Percentiles rank a stretch among this genome's conserved stretches.
Conservation (phyloP, 352 stramenopile genomes). For the Globisporangium echinulatum region DNA sequence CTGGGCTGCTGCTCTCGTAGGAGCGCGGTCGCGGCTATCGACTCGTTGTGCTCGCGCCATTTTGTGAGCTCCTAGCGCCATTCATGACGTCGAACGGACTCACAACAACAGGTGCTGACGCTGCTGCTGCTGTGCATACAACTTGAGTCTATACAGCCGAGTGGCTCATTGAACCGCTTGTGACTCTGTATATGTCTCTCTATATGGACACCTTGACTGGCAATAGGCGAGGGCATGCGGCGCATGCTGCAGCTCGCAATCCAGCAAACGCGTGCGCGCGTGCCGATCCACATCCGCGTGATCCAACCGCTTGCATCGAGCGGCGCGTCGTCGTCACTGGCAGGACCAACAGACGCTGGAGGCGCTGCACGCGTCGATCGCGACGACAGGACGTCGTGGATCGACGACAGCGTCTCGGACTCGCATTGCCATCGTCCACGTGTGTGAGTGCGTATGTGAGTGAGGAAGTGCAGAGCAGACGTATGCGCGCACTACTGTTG, state of each 20-base stretch:
- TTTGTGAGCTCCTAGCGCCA: slow-evolving; percentile 13
- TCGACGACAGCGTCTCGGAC: background rate
- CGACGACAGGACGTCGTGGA: background rate
- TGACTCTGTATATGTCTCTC: too few species aligned
- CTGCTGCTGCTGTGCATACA: too few species aligned
- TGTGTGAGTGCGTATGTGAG: too few species aligned
- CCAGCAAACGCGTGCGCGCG: slow-evolving; percentile 26
- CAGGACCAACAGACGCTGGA: background rate
- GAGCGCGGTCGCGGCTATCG: slow-evolving; percentile 5
- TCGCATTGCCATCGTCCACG: background rate
- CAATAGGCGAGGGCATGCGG: slow-evolving; percentile 31
- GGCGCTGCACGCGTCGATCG: background rate
- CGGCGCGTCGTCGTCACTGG: background rate
- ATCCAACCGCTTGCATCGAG: slow-evolving; percentile 3
- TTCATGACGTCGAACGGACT: slow-evolving; percentile 9
- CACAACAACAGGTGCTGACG: slow-evolving; percentile 7
- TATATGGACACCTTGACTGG: too few species aligned
- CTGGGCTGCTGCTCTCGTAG: background rate
- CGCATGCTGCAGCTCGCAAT: slow-evolving; percentile 53
- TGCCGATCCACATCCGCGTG: slow-evolving; percentile 7
- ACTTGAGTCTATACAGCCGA: too few species aligned
- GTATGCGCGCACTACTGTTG: too few species aligned
- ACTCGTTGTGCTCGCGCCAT: slow-evolving; percentile 9
- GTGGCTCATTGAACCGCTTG: too few species aligned
- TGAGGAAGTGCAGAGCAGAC: too few species aligned